Evolutionary conservation across 257 asterid species (phyloP).

Genomic region (Apocynum venetum): DNA sequence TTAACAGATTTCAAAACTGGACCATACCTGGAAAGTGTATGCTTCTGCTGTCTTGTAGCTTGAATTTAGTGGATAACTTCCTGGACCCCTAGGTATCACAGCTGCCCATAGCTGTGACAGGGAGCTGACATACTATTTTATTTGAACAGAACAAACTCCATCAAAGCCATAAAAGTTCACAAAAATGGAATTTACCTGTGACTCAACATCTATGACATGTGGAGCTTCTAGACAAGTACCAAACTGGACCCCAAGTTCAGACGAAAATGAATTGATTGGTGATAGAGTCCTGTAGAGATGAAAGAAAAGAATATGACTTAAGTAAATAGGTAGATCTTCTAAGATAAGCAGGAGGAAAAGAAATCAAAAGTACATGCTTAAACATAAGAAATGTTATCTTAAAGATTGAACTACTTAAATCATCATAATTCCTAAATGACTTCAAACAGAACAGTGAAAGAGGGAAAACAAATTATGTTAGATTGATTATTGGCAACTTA

Average conservation of each 20-base stretch:
- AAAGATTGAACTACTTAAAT: neutral
- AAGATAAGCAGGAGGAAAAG: neutral
- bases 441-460: neutral
- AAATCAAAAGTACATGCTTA: neutral
- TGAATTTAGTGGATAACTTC: slow-evolving; percentile 82
- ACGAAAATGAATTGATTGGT: slow-evolving; percentile 81
- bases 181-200: slow-evolving; percentile 52
- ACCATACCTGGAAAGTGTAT: slow-evolving; percentile 75
- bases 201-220: slow-evolving; percentile 79
- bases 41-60: slow-evolving; percentile 86
- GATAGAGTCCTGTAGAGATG: slow-evolving; percentile 69
- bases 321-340: neutral
- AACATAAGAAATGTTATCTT: neutral
- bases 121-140: slow-evolving; percentile 17
- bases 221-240: slow-evolving; percentile 95
- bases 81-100: slow-evolving; percentile 83
- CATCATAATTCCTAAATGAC: neutral
- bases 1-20: slow-evolving; percentile 2
- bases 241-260: slow-evolving; percentile 94
- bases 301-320: slow-evolving; percentile 6
- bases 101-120: slow-evolving; percentile 76
- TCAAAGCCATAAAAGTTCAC: slow-evolving; percentile 15
- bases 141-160: slow-evolving; percentile 19
- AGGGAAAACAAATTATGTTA: neutral
- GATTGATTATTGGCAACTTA: neutral